phyloP scores from a whole-genome alignment of 306 rosid genomes.

The Cicer yamashitae region DNA sequence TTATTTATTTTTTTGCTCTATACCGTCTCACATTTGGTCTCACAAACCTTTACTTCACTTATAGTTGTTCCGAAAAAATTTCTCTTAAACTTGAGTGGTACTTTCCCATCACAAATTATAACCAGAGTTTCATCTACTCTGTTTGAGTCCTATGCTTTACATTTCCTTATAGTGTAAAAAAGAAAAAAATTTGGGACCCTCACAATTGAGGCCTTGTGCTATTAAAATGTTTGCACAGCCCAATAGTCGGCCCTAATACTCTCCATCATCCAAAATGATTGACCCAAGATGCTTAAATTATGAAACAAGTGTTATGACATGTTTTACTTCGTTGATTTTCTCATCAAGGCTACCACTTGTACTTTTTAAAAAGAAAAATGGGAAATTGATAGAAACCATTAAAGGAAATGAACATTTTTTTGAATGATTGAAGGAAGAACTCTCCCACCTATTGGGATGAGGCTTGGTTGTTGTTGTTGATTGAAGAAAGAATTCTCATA shows the following conservation, averaged over 20 bases:
- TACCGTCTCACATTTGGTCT: not conserved
- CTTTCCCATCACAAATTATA: not conserved
- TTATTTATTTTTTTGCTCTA: not conserved
- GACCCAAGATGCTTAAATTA: not conserved
- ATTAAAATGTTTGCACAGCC: no score
- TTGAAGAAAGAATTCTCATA: not conserved
- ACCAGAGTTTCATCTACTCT: not conserved
- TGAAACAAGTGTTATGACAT: not conserved
- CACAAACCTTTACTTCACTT: not conserved
- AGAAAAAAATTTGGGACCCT: no score
- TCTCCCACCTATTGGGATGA: not conserved
- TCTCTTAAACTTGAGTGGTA: not conserved
- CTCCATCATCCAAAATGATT: not conserved
- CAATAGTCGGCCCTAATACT: not conserved
- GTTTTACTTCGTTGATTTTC: slow-evolving; percentile 22
- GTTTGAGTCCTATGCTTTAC: not conserved
- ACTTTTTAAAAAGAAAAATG: not conserved
- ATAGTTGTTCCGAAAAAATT: not conserved
- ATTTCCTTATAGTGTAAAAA: not conserved
- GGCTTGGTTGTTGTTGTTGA: no score
- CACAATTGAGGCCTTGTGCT: no score
- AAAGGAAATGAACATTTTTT: not conserved
- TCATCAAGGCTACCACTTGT: not conserved
- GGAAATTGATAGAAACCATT: not conserved
- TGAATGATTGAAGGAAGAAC: not conserved